These are phyloP conservation scores for Irineochytrium annulatum DNA, from an alignment of 192 early-diverging fungal genomes.

Conservation along the genomic window DNA sequence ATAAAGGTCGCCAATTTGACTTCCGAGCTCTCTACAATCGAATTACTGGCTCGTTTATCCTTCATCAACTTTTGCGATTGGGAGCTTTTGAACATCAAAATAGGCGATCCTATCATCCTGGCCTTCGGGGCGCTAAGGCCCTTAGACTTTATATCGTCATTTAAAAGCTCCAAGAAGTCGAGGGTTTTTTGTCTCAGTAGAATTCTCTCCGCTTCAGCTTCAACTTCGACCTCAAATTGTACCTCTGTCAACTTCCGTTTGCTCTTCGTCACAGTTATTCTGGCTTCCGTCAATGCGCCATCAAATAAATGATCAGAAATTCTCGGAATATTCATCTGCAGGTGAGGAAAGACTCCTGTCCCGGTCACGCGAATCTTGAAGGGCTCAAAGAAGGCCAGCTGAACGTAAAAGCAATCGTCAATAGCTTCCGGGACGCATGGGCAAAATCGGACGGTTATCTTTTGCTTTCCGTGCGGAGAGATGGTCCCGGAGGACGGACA, in stretches of 20 bases:
- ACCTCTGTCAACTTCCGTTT: background rate
- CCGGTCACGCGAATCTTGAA: conserved; percentile 38
- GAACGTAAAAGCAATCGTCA: conserved; percentile 49
- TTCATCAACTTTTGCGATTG: conserved; percentile 28
- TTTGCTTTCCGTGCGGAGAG: conserved; percentile 31
- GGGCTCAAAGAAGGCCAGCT: conserved; percentile 53
- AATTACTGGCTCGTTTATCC: conserved; percentile 29
- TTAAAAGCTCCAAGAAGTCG: conserved; percentile 30
- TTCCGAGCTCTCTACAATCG: conserved; percentile 37
- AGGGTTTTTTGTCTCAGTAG: conserved; percentile 38
- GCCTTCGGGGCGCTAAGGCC: conserved; percentile 13
- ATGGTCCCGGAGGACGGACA: conserved; percentile 42
- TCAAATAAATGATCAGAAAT: conserved; percentile 30
- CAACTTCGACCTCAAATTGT: conserved; percentile 29
- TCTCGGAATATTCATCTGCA: conserved; percentile 31
- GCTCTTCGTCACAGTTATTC: conserved; percentile 5
- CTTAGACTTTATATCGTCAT: conserved; percentile 31
- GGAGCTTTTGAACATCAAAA: conserved; percentile 38
- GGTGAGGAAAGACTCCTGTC: conserved; percentile 36
- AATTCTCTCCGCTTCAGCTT: conserved; percentile 37
- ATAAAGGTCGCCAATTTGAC: conserved; percentile 43
- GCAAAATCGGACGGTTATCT: conserved; percentile 43
- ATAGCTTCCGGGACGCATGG: conserved; percentile 40
- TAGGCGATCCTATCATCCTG: conserved; percentile 43
- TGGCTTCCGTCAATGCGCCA: conserved; percentile 11